Evolutionary conservation across 176 grass and related monocot genomes (phyloP).

Genomic region (Aechmea fasciata): DNA sequence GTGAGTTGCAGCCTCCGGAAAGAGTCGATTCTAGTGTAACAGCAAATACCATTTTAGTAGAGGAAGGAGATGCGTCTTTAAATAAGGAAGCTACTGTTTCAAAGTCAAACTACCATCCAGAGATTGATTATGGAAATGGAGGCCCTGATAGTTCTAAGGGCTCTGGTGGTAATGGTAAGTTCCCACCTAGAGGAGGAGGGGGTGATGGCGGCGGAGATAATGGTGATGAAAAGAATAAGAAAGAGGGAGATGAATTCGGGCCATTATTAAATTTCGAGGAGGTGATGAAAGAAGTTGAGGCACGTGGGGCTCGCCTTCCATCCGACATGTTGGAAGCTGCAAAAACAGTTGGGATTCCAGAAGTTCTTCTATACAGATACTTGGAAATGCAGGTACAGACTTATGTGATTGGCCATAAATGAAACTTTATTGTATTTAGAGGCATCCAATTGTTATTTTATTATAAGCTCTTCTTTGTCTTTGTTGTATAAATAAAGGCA

Average conservation of each 20-base stretch:
- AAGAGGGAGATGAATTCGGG: slow-evolving; percentile 52
- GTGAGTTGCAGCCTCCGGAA: slow-evolving; percentile 1
- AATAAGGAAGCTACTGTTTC: not conserved
- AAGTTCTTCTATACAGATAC: slow-evolving; percentile 55
- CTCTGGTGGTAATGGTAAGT: slow-evolving; percentile 1
- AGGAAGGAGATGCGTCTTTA: not conserved
- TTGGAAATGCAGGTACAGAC: slow-evolving; percentile 56
- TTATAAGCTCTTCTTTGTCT: not conserved
- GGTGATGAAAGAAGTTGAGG: slow-evolving; percentile 48
- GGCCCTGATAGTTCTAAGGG: not conserved
- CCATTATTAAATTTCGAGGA: slow-evolving; percentile 55
- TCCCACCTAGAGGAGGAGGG: not conserved
- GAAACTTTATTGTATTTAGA: not conserved
- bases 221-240: not conserved
- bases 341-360: slow-evolving; percentile 57
- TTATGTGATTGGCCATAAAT: not conserved
- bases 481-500: slow-evolving; percentile 28
- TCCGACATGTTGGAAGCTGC: slow-evolving; percentile 62
- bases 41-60: not conserved
- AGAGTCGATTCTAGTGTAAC: not conserved
- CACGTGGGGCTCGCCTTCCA: slow-evolving; percentile 38
- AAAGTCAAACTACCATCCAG: slow-evolving; percentile 1
- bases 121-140: slow-evolving; percentile 9
- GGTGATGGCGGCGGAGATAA: not conserved
- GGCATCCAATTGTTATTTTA: not conserved